Evolutionary conservation across 352 stramenopile genomes (phyloP).

Genomic region (Globisporangium camurandrum): DNA sequence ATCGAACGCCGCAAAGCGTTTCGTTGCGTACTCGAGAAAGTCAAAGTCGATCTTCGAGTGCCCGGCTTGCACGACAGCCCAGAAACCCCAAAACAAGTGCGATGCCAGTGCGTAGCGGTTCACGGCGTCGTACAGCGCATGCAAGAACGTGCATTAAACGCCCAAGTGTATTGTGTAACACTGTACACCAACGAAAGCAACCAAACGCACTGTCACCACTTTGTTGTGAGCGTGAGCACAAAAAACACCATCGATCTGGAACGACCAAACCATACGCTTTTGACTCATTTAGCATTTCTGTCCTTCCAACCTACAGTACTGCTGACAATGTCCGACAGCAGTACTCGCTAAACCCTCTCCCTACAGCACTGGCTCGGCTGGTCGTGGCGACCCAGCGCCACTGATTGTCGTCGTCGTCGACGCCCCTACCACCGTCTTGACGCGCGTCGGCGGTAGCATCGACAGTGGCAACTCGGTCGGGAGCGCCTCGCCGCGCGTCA

Average conservation of each 20-base stretch:
- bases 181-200: no score
- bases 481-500: conserved; percentile 64
- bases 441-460: conserved; percentile 44
- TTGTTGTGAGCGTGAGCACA: no score
- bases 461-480: conserved; percentile 44
- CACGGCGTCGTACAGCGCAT: conserved; percentile 74
- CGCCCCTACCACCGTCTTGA: conserved; percentile 18
- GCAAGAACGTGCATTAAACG: conserved; percentile 39
- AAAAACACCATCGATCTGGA: no score
- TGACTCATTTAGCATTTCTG: no score
- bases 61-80: conserved; percentile 85
- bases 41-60: conserved; percentile 92
- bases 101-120: conserved; percentile 83
- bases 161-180: no score
- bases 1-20: conserved; percentile 67
- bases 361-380: conserved; percentile 1
- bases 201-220: no score
- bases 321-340: no score
- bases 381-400: conserved; percentile 2
- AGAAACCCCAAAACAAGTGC: conserved; percentile 89
- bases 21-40: conserved; percentile 81
- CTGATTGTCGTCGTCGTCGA: not conserved
- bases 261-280: no score
- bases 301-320: not conserved
- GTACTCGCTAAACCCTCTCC: no score